These are phyloP conservation scores for Zasmidium cellare DNA, from an alignment of 2,329 filamentous ascomycete species.

Conservation along the genomic window DNA sequence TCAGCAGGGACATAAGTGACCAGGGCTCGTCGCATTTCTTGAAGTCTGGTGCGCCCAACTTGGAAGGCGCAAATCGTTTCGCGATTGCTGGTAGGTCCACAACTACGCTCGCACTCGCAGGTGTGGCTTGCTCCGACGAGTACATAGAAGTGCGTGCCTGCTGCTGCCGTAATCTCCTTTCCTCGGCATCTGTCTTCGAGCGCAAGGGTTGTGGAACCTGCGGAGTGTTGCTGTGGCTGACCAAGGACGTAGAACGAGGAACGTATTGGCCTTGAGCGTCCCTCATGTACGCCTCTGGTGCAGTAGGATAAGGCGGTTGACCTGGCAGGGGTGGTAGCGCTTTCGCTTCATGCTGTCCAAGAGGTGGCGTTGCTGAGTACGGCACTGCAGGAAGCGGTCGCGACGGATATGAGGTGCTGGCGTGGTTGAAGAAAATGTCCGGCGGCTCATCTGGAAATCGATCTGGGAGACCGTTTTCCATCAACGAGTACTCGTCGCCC, in stretches of 20 bases:
- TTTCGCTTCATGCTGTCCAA: conserved; percentile 14
- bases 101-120: conserved; percentile 29
- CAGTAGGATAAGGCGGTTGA: conserved; percentile 21
- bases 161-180: conserved; percentile 55
- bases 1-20: conserved; percentile 84
- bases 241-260: conserved; percentile 77
- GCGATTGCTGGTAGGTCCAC: conserved; percentile 34
- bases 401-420: conserved; percentile 56
- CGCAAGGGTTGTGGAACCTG: conserved; percentile 78
- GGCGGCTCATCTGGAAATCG: conserved; percentile 62
- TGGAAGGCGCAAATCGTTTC: conserved; percentile 78
- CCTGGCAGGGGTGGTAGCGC: conserved; percentile 17
- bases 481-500: conserved; percentile 70
- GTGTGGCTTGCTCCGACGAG: conserved; percentile 42
- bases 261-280: conserved; percentile 44
- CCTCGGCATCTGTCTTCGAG: conserved; percentile 91
- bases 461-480: conserved; percentile 42
- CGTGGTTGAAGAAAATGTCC: conserved; percentile 92
- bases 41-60: conserved; percentile 78
- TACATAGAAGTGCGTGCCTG: conserved; percentile 39
- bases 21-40: conserved; percentile 85
- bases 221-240: conserved; percentile 78
- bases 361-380: conserved; percentile 47
- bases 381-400: conserved; percentile 65
- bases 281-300: conserved; percentile 26